Evolutionary conservation across 768 basidiomycete species (phyloP), one percentile per base, ranked within the genome.

Genomic region (Podaxis rugospora): DNA sequence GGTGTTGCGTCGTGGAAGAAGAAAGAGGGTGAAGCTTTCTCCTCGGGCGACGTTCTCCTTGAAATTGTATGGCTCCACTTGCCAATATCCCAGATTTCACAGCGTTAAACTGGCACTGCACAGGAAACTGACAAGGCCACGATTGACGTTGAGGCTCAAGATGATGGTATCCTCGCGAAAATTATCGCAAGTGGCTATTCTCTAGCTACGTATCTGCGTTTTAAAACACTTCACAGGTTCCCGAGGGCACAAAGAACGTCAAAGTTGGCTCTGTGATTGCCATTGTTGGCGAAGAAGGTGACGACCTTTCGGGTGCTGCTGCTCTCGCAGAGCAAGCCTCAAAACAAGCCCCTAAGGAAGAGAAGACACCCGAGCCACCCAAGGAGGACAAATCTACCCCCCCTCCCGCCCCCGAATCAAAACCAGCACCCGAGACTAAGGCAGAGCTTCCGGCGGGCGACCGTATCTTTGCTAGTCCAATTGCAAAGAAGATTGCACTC

Each of bases 61-160:
- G 96, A 98, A 76, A 95, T 99, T 68, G 95, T 95, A 65, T 69
- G 87, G 77, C 44, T 59, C 25, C 35, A 32, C 47, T 57, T 40
- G 42, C 49, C 57, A 51, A 14, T 27, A 51, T 37, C 44, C n/a
- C 47, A 23, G 11, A 21, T 36, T 52, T 49, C 16, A 28, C 27
- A 54, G 63, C 53, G 51, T 63, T 66, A n/a, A 66, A 54, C 37
- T 59, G 28, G 63, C 65, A 60, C 42, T 50, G 62, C 51, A 13
- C 64, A 96, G 94, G 97, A 99, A 89, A 99, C 97, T 57, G 97
- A 99, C 88, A 99, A 99, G 83, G 96, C 97, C 21, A 95, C 95
- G 51, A 98, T 99, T 75, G 97, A 99, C 77, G 96, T 99, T 37
- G 97, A 99, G 77, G 94, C 97, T 7, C 95, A 95, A 78, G 97